Evolutionary conservation across 192 early-diverging fungal species (phyloP).

Genomic region (Linnemannia schmuckeri): DNA sequence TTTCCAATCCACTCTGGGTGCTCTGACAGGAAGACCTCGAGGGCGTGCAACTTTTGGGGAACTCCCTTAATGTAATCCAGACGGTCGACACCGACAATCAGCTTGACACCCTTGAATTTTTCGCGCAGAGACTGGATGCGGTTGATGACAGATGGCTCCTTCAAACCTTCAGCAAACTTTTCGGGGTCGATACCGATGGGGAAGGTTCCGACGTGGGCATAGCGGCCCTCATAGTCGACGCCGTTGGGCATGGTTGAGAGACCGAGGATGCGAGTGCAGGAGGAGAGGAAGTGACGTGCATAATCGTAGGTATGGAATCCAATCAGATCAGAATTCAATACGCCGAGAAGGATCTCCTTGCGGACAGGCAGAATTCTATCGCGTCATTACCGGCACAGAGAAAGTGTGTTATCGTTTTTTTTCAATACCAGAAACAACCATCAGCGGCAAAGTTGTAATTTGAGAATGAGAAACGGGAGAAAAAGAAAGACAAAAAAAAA

Average conservation of each 20-base stretch:
- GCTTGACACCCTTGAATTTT: constrained; percentile 87
- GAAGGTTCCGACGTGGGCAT: constrained; percentile 97
- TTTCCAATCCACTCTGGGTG: constrained; percentile 95
- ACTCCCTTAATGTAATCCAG: constrained; percentile 99
- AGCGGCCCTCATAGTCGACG: constrained; percentile 92
- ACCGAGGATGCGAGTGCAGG: constrained; percentile 96
- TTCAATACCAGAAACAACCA: not conserved
- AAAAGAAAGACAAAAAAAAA: constrained; percentile 11
- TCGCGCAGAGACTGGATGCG: constrained; percentile 87
- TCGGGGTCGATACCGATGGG: constrained; percentile 99
- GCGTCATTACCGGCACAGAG: not conserved
- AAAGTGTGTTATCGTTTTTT: not conserved
- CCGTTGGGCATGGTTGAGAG: constrained; percentile 93
- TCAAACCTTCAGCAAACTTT: constrained; percentile 91
- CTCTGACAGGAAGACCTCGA: constrained; percentile 90
- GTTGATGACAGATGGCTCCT: constrained; percentile 72
- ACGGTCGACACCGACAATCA: constrained; percentile 98
- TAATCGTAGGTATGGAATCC: constrained; percentile 99
- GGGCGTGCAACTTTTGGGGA: constrained; percentile 97
- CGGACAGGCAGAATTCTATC: constrained; percentile 92
- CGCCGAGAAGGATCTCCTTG: constrained; percentile 92
- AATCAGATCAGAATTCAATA: constrained; percentile 91
- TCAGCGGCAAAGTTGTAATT: not conserved
- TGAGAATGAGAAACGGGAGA: not conserved
- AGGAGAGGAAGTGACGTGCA: constrained; percentile 96